phyloP scores from a whole-genome alignment of 1,284 basidiomycete species.

The Cutaneotrichosporon sp. region DNA sequence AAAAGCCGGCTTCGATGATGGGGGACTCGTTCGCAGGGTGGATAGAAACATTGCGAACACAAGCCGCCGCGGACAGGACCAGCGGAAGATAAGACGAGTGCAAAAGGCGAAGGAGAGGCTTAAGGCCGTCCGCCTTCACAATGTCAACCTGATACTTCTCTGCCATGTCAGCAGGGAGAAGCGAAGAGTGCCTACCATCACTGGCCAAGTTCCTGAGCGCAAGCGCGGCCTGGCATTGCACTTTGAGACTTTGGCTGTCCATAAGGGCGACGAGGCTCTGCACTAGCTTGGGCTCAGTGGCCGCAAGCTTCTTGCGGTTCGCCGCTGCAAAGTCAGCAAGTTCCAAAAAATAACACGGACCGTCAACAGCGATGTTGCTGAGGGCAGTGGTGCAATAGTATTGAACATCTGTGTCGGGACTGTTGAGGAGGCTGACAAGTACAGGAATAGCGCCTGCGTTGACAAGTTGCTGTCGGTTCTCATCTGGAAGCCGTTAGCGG shows the following conservation, averaged over 20 bases:
- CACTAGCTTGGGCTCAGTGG: constrained; percentile 91
- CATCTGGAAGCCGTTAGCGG: constrained; percentile 57
- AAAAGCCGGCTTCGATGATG: constrained; percentile 97
- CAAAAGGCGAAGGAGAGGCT: constrained; percentile 85
- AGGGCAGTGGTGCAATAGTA: constrained; percentile 99
- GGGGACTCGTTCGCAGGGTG: constrained; percentile 98
- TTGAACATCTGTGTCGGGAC: constrained; percentile 97
- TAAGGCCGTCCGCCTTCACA: constrained; percentile 90
- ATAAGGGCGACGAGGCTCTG: constrained; percentile 91
- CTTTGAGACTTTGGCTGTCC: constrained; percentile 96
- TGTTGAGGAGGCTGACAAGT: constrained; percentile 88
- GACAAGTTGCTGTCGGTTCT: constrained; percentile 97
- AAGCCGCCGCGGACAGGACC: constrained; percentile 96
- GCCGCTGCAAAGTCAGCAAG: constrained; percentile 51
- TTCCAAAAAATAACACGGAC: constrained; percentile 48
- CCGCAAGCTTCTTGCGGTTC: constrained; percentile 93
- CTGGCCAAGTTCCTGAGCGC: constrained; percentile 95
- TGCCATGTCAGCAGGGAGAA: constrained; percentile 40
- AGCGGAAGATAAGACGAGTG: constrained; percentile 98
- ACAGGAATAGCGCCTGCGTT: constrained; percentile 98
- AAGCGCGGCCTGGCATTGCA: constrained; percentile 97
- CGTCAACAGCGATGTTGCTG: constrained; percentile 97
- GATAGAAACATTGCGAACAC: constrained; percentile 98
- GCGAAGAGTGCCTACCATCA: constrained; percentile 63
- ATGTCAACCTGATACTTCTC: constrained; percentile 99